These are phyloP conservation scores for Pleurotus salmoneostramineus DNA, from an alignment of 768 basidiomycete genomes.

Conservation along the genomic window DNA sequence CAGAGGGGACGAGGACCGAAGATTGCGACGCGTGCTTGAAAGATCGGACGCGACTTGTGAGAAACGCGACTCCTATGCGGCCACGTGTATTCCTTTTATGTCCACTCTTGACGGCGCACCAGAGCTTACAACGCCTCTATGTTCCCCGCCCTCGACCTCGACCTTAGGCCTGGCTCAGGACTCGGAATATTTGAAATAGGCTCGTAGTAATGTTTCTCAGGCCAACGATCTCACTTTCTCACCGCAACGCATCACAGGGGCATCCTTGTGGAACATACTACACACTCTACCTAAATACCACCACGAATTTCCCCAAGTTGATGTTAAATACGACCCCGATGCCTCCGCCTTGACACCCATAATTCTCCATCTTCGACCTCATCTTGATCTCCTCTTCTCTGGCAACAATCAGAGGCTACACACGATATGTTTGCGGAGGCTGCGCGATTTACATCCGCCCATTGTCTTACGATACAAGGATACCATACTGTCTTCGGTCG, in stretches of 20 bases:
- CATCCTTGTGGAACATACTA: conserved; percentile 76
- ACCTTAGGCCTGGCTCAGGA: conserved; percentile 71
- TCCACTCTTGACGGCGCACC: neutral
- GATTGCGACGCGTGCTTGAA: neutral
- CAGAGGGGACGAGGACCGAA: neutral
- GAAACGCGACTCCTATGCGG: neutral
- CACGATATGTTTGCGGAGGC: conserved; percentile 68
- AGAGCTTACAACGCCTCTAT: conserved; percentile 24
- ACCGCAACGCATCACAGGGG: conserved; percentile 36
- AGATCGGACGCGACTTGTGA: neutral
- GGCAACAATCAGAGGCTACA: conserved; percentile 75
- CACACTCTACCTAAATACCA: conserved; percentile 63
- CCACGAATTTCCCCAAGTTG: conserved; percentile 74
- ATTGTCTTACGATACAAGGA: conserved; percentile 68
- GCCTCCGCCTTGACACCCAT: conserved; percentile 67
- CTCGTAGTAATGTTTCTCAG: conserved; percentile 16
- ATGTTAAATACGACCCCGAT: conserved; percentile 80
- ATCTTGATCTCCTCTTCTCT: conserved; percentile 84
- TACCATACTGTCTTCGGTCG: conserved; percentile 53
- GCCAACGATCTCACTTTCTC: conserved; percentile 5
- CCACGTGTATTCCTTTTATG: conserved; percentile 2
- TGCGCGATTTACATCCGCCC: conserved; percentile 64
- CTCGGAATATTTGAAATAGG: conserved; percentile 80
- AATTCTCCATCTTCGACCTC: conserved; percentile 74
- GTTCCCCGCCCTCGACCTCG: conserved; percentile 70